Evolutionary conservation across 139 green algal genomes (phyloP), one percentile per base, ranked within the genome.

Genomic region (Haematococcus sp.): DNA sequence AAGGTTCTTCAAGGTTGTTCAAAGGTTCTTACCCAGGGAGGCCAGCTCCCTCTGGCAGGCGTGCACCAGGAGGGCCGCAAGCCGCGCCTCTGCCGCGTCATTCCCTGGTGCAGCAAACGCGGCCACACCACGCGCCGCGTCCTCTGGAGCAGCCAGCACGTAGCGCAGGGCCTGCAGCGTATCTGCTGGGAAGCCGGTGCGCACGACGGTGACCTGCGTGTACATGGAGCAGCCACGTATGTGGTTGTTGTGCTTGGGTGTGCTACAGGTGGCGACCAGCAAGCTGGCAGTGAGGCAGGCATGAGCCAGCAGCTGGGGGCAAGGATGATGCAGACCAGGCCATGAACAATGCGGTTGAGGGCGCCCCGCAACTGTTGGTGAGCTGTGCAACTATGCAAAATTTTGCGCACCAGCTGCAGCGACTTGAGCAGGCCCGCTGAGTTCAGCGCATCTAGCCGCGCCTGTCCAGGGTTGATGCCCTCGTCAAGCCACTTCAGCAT

Each of bases 81-180:
- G 35, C 31, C 49, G 51, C 27, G 60, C 33, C 76, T 86, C 84
- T 19, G 58, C 49, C 1, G 73, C 76, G 22, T n/a, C 46, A n/a
- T 44, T 32, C n/a, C 66, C 61, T n/a, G 34, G 34, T 44, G 28
- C 23, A 25, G 59, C 51, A 68, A 54, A 43, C 43, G 22, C 13
- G 15, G 20, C 35, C 2, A 40, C 22, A 11, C 73, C 17, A 23
- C 27, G 35, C 15, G 72, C 76, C 31, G 71, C 54, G 43, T 76
- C 2, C 46, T 19, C 7, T 19, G 63, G 34, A 20, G 56, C 15
- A 2, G 79, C 75, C 55, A 84, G 33, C 43, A 87, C 68, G 78
- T 30, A 65, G 23, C 83, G 59, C 34, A 88, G 63, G 9, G 79
- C 80, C 63, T 84, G 77, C 51, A 88, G 79, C 3, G 79, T 83